These are phyloP conservation scores for Fraxinus quadrangulata DNA, from an alignment of 257 asterid species.

Conservation along the genomic window DNA sequence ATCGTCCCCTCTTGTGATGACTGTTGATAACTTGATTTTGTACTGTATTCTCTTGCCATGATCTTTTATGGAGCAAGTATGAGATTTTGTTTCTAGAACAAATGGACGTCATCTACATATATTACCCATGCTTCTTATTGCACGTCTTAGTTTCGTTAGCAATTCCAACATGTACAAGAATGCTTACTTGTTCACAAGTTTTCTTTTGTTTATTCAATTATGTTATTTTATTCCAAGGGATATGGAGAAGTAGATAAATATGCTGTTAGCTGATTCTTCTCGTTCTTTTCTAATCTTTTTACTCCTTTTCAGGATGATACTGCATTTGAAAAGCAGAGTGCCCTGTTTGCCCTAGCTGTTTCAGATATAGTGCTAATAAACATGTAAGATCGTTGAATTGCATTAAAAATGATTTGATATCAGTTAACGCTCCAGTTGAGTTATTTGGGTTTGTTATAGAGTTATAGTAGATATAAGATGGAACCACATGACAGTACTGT, in stretches of 20 bases:
- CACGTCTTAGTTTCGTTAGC: not conserved
- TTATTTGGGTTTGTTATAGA: not conserved
- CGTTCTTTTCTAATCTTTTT: constrained; percentile 19
- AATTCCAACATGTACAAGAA: constrained; percentile 5
- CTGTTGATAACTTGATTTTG: not conserved
- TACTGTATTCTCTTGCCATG: not conserved
- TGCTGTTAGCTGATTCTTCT: not conserved
- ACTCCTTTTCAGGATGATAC: constrained; percentile 77
- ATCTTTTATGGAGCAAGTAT: not conserved
- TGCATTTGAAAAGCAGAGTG: constrained; percentile 93
- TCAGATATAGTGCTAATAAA: constrained; percentile 95
- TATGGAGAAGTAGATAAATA: not conserved
- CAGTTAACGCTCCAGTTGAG: not conserved
- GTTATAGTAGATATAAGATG: not conserved
- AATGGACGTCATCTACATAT: not conserved
- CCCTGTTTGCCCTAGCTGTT: constrained; percentile 98
- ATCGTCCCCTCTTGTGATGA: not conserved
- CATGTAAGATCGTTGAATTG: constrained; percentile 62
- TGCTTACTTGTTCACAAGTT: not conserved
- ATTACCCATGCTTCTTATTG: not conserved
- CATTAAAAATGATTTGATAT: constrained; percentile 13
- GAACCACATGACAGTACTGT: not conserved
- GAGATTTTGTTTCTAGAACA: not conserved
- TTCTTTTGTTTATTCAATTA: not conserved
- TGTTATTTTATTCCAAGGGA: not conserved